Evolutionary conservation across 495 filamentous ascomycete genomes (phyloP).

Genomic region (Barbatosphaeria neglecta): DNA sequence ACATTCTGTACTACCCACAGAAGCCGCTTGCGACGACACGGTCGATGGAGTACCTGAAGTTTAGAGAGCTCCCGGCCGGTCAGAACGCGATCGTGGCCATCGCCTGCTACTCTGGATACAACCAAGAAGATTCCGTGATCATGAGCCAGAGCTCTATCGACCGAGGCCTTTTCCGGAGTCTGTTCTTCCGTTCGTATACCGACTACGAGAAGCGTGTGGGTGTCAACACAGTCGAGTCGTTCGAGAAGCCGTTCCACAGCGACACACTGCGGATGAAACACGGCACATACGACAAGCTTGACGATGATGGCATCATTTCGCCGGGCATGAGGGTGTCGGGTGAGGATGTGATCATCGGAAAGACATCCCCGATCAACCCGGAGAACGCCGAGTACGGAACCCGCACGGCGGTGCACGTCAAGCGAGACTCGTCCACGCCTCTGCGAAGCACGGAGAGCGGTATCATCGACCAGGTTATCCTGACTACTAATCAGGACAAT

Average conservation of each 20-base stretch:
- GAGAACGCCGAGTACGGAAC: conserved; percentile 92
- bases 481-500: conserved; percentile 86
- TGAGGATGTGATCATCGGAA: conserved; percentile 98
- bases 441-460: conserved; percentile 91
- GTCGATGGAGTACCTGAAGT: conserved; percentile 97
- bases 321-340: conserved; percentile 90
- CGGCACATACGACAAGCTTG: conserved; percentile 95
- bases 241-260: conserved; percentile 83
- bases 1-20: conserved; percentile 97
- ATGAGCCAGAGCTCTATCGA: conserved; percentile 99
- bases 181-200: conserved; percentile 95
- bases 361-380: conserved; percentile 85
- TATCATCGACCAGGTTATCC: conserved; percentile 84
- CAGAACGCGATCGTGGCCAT: conserved; percentile 99
- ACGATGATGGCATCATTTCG: conserved; percentile 85
- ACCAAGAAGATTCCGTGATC: conserved; percentile 99
- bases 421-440: conserved; percentile 89
- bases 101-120: conserved; percentile 95
- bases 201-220: conserved; percentile 93
- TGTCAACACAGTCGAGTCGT: conserved; percentile 75
- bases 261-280: conserved; percentile 87
- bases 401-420: conserved; percentile 75
- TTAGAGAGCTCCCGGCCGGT: conserved; percentile 90
- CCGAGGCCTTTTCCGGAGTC: conserved; percentile 88
- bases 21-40: conserved; percentile 93